These are phyloP conservation scores for Cardamine occulta DNA, from an alignment of 345 rosid genomes.

Conservation along the genomic window DNA sequence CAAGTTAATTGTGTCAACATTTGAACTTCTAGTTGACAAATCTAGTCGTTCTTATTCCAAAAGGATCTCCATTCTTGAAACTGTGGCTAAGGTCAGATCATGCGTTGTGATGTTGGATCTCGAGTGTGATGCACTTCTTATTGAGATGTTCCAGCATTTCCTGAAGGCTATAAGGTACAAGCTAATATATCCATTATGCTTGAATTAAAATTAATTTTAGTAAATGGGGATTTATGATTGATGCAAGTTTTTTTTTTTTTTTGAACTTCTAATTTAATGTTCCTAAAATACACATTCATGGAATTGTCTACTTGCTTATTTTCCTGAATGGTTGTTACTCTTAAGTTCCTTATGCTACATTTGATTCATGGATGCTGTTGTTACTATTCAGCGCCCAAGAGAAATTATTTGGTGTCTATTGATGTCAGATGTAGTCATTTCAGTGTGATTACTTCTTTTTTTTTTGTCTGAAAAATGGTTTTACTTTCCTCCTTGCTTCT, in stretches of 20 bases:
- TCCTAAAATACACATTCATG: background rate
- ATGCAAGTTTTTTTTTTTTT: background rate
- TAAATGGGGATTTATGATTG: background rate
- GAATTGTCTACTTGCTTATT: constrained; percentile 21
- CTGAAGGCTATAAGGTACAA: constrained; percentile 77
- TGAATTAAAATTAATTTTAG: constrained; percentile 40
- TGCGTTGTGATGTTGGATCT: constrained; percentile 99
- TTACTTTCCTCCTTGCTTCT: constrained; percentile 10
- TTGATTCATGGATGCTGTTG: background rate
- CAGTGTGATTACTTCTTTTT: background rate
- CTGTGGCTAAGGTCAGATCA: constrained; percentile 94
- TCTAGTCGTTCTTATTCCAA: constrained; percentile 72
- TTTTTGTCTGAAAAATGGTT: background rate
- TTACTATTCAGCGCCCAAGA: background rate
- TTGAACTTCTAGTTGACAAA: constrained; percentile 70
- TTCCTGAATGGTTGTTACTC: background rate
- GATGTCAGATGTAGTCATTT: background rate
- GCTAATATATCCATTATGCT: constrained; percentile 36
- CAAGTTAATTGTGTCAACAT: constrained; percentile 88
- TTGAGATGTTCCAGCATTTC: constrained; percentile 92
- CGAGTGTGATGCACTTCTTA: constrained; percentile 83
- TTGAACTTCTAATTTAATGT: background rate
- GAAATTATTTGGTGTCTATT: background rate
- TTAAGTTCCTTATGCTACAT: constrained; percentile 6
- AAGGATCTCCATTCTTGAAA: constrained; percentile 87